These are phyloP conservation scores for Hymenoscyphus salicellus DNA, from an alignment of 2,329 filamentous ascomycete species.

Conservation along the genomic window DNA sequence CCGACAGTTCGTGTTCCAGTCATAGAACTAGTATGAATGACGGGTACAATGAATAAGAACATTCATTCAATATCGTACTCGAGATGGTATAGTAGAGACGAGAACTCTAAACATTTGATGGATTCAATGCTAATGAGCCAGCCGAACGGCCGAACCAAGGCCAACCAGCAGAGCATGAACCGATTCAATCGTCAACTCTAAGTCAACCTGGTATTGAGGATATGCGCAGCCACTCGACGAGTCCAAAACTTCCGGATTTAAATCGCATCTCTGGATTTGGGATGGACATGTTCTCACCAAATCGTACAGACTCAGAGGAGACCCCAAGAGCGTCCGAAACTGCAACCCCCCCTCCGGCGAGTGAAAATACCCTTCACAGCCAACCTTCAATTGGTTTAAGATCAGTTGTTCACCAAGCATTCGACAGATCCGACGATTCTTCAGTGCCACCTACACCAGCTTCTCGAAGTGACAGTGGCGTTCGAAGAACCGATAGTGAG, in stretches of 20 bases:
- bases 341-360: conserved; percentile 13
- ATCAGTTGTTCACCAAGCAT: conserved; percentile 63
- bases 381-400: conserved; percentile 54
- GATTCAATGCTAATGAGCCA: conserved; percentile 32
- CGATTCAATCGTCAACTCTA: conserved; percentile 10
- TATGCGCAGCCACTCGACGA: conserved; percentile 41
- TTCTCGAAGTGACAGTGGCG: conserved; percentile 45
- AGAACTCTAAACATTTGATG: no score
- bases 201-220: conserved; percentile 20
- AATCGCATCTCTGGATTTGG: conserved; percentile 60
- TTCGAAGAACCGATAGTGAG: conserved; percentile 59
- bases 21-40: no score
- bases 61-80: no score
- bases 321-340: conserved; percentile 5
- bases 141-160: conserved; percentile 4
- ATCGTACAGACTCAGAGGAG: conserved; percentile 15
- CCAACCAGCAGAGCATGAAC: not conserved
- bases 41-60: no score
- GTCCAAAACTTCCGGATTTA: conserved; percentile 57
- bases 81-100: no score
- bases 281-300: conserved; percentile 51
- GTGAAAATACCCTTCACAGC: conserved; percentile 42
- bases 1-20: no score
- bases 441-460: conserved; percentile 49
- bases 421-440: conserved; percentile 55